phyloP scores from a whole-genome alignment of 345 rosid species.

The Chamaenerion angustifolium region DNA sequence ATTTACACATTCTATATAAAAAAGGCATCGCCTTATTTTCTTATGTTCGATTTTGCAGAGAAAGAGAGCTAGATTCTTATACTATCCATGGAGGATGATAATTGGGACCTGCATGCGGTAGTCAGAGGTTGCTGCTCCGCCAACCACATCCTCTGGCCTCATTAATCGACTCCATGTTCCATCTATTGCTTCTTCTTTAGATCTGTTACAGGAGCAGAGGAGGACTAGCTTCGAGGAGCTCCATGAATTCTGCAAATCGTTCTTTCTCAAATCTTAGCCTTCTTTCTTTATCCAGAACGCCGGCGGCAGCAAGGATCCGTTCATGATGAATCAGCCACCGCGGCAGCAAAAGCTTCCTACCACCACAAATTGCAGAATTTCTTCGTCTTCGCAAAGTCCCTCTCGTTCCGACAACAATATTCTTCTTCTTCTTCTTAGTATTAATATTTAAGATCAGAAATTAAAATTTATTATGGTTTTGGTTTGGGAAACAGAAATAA shows the following conservation, averaged over 20 bases:
- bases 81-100: constrained; percentile 6
- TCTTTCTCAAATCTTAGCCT: constrained; percentile 29
- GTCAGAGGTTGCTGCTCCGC: constrained; percentile 59
- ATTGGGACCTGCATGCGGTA: constrained; percentile 94
- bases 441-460: too few relatives aligned
- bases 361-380: constrained; percentile 16
- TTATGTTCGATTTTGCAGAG: too few relatives aligned
- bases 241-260: constrained; percentile 67
- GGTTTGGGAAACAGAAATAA: constrained; percentile 44
- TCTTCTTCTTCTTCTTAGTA: too few relatives aligned
- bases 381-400: constrained; percentile 36
- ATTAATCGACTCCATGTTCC: constrained; percentile 16
- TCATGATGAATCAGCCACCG: constrained; percentile 2
- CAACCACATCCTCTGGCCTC: constrained; percentile 8
- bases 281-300: constrained; percentile 13
- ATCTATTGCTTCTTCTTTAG: neutral
- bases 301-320: constrained; percentile 6
- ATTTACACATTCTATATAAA: too few relatives aligned
- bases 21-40: constrained; percentile 82
- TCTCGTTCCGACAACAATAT: constrained; percentile 30
- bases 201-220: constrained; percentile 8
- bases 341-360: constrained; percentile 8
- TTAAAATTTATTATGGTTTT: too few relatives aligned
- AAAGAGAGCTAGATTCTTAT: neutral
- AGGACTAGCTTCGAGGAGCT: constrained; percentile 25